Evolutionary conservation across 1,284 basidiomycete species (phyloP), one percentile per base, ranked within the genome.

Genomic region (Leccinum pallidistipes): DNA sequence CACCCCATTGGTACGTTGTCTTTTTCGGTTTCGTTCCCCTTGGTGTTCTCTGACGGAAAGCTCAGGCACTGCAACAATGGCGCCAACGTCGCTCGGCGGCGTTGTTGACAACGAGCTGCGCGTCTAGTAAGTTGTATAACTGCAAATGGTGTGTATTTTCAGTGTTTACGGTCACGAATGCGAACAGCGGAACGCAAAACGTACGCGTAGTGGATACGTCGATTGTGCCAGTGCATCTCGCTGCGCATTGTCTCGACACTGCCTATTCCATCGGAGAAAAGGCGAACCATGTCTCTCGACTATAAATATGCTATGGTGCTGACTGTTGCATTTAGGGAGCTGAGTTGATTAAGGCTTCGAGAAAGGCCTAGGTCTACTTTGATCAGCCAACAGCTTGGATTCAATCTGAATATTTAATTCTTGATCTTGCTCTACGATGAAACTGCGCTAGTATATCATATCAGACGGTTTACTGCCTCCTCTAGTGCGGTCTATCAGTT

Each of bases 371-470:
- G 59, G n/a, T 8, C 29, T 29, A 29, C n/a, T 58, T 24, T 47
- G 34, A 60, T 27, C 40, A 24, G 16, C 24, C 24, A 24, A 16
- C 14, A 38, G 36, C 16, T 38, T 16, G 14, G 24, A 14, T 36
- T 38, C 14, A 16, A 38, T 38, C 10, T 2, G 24, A 47, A 12
- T 51, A 16, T 38, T 38, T 16, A 9, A 12, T 38, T 3, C 7
- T 38, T 8, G 36, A 14, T 87, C 52, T 84, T 85, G 0, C 87
- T 86, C 68, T 81, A 82, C 66, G 67, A 75, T 21, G 61, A 47
- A 32, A 40, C 45, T 21, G 12, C 27, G 18, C 24, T 63, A 49
- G 24, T 24, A 24, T 38, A 83, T 69, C 85, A 87, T 65, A 80
- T 87, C 27, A 88, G 47, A 65, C 43, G 12, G 7, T 56, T 3